Evolutionary conservation across 2,329 filamentous ascomycete species (phyloP), one percentile per base, ranked within the genome.

Genomic region (Helotiales sp.): DNA sequence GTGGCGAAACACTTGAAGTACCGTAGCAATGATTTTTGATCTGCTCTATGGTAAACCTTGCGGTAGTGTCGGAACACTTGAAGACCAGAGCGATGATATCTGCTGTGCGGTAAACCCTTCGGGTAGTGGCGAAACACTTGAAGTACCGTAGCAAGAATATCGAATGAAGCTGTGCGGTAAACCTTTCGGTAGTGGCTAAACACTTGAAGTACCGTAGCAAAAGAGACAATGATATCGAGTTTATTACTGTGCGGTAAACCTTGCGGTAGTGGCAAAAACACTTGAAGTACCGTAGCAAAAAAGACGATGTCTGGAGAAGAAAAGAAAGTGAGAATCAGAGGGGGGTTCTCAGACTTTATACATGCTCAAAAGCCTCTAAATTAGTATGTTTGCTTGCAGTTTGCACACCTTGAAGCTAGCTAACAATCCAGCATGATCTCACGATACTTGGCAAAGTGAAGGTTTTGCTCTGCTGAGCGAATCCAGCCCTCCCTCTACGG

Each of bases 271-370:
- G 30, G 30, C 17, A n/a, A 7, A 20, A 43, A n/a, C 10, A 20
- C 17, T 43, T n/a, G 17, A 43, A 43, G 40, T 20, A n/a, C 15
- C 20, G 40, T 4, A n/a, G n/a, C 17, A 2, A 26, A 26, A 50
- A 50, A 50, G 47, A 28, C 47, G 47, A 50, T 50, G 24, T 50
- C 47, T 50, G 47, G 24, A 28, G 47, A 50, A 28, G 47, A 50
- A 50, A 50, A 13, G 10, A 50, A 28, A 43, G 15, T 3, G 7
- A 20, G 17, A 43, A n/a, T 43, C 40, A 43, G 40, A 43, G 40
- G 40, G 1, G 40, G 7, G 17, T 3, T 15, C 3, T 1, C 2
- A 17, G 15, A n/a, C 3, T 43, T n/a, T 43, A 20, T 43, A 43
- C 2, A 20, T 5, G 11, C 20, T 20, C 10, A 15, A 20, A 20